Conservation (phyloP, 2,329 filamentous ascomycete genomes). For the Ramularia endophylla region DNA sequence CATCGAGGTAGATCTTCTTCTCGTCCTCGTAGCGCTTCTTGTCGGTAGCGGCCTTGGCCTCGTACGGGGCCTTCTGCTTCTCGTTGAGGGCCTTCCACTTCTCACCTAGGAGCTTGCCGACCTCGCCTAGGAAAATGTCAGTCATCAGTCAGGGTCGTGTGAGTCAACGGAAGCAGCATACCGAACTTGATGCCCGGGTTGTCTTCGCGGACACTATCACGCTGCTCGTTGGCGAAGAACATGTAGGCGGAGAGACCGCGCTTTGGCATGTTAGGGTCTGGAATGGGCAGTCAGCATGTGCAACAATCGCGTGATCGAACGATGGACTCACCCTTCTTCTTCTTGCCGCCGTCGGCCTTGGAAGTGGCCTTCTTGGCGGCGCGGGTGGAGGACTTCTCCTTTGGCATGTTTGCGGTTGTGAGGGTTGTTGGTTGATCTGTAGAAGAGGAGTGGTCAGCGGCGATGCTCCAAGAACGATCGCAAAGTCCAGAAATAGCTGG, state of each 20-base stretch:
- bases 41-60: conserved; percentile 92
- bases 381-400: conserved; percentile 58
- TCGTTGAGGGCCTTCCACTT: conserved; percentile 96
- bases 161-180: conserved; percentile 37
- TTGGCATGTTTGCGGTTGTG: conserved; percentile 54
- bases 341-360: conserved; percentile 51
- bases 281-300: conserved; percentile 12
- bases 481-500: neutral
- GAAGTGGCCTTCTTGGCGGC: conserved; percentile 46
- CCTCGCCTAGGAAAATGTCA: conserved; percentile 58
- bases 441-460: conserved; percentile 7
- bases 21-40: conserved; percentile 99
- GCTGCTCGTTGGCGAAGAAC: conserved; percentile 99
- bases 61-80: conserved; percentile 88
- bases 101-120: conserved; percentile 97
- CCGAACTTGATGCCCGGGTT: conserved; percentile 98
- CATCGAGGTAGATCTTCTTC: conserved; percentile 82
- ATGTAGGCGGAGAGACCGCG: conserved; percentile 99
- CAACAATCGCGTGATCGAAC: conserved; percentile 4
- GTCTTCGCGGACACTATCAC: conserved; percentile 95
- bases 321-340: conserved; percentile 61
- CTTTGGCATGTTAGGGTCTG: conserved; percentile 98
- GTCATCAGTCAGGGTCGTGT: neutral
- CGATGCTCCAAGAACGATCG: conserved; percentile 2
- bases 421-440: conserved; percentile 11